Base-by-base conservation (phyloP, 768 basidiomycete genomes). In the Ramaria sp. region DNA sequence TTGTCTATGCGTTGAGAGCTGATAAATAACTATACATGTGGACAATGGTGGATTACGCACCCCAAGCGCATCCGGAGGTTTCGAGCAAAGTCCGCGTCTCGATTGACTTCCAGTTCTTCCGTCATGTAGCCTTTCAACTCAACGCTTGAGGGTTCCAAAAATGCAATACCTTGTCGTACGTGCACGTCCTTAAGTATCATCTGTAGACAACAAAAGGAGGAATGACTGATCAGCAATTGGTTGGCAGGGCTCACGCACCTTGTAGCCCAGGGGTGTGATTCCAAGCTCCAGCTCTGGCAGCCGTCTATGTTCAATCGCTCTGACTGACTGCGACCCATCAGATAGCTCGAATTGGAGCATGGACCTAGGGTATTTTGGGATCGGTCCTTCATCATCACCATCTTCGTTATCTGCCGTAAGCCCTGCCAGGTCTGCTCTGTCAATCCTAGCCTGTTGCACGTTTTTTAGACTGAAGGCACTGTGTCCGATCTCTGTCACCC, bases 401-500 rank as follows among this genome's bases (percentile, higher is more conserved):
- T 78, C 70, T 32, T 73, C 70, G 57, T 79, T 67, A 13, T 67
- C 69, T n/a, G 71, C 73, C 8, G 68, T 70, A 28, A 75, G 64
- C 52, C 77, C 78, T 16, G 70, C 83, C 7, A 80, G 75, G 45
- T 81, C 78, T 52, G 78, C 69, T 32, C 89, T 72, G 61, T 85
- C 83, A 57, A 78, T 78, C 16, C 77, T 74, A 12, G 81, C 78
- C 51, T 79, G 73, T 20, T 85, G 75, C 22, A 78, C 76, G 60
- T 86, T 86, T 57, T 84, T 76, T 16, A 96, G 73, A 50, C 73
- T 80, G 62, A 90, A 88, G 0, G 93, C 94, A 59, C 91, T 91
- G 42, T 78, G 70, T 0, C 84, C 88, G 20, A 96, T 83, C 54
- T 97, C 94, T 16, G 81, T 88, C n/a, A 95, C 77, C 13, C 78